These are phyloP conservation scores for Diplodia corticola DNA, from an alignment of 2,329 filamentous ascomycete species.

Conservation along the genomic window DNA sequence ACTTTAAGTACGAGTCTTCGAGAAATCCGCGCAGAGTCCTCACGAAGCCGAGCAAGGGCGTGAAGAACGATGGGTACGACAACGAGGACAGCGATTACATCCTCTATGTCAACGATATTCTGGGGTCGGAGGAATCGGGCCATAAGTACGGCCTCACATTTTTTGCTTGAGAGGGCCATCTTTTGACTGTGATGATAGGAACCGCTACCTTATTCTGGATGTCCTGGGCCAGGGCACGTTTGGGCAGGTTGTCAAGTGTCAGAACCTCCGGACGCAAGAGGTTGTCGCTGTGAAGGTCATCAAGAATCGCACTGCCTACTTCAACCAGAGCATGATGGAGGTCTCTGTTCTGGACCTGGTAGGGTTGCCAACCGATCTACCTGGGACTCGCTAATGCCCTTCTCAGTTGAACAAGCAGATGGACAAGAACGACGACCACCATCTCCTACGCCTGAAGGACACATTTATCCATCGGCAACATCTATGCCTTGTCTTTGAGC, in stretches of 20 bases:
- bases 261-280: conserved; percentile 97
- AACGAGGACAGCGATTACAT: conserved; percentile 99
- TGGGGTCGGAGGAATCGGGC: conserved; percentile 95
- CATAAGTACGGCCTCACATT: conserved; percentile 71
- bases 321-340: conserved; percentile 99
- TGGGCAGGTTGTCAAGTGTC: conserved; percentile 97
- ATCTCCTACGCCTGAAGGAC: conserved; percentile 89
- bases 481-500: conserved; percentile 88
- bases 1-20: conserved; percentile 98
- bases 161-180: background rate
- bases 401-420: conserved; percentile 90
- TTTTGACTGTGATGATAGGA: conserved; percentile 54
- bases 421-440: conserved; percentile 98
- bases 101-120: conserved; percentile 96
- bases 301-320: conserved; percentile 98
- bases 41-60: conserved; percentile 96
- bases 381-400: background rate
- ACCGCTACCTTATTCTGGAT: conserved; percentile 94
- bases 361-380: conserved; percentile 35
- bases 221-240: conserved; percentile 97
- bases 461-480: conserved; percentile 98
- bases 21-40: conserved; percentile 92
- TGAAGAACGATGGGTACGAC: conserved; percentile 98
- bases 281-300: conserved; percentile 99
- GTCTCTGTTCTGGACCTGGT: conserved; percentile 95